Evolutionary conservation across 164 flowering plant genomes (phyloP), one percentile per base, ranked within the genome.

Genomic region (Stephania cephalantha): DNA sequence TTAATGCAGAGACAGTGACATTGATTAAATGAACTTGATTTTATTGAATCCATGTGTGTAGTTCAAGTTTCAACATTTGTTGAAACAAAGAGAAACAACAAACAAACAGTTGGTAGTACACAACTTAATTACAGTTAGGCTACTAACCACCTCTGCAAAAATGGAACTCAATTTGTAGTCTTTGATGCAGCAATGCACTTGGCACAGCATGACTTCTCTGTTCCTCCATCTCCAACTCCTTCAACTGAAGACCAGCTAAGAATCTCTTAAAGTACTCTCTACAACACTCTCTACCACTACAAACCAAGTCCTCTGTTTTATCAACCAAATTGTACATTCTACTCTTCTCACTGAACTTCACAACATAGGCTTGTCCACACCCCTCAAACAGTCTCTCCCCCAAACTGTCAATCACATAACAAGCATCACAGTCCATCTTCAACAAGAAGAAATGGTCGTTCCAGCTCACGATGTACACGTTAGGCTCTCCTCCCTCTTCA

Each of bases 341-440:
- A 25, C 20, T 61, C 20, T 61, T 61, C 5, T n/a, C 29, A 61
- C 66, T 61, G 29, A 61, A 61, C 66, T 61, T 95, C 82, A 93
- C 78, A 61, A 95, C 84, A 75, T 91, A 95, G 10, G 99, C 99
- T 79, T 94, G 93, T 71, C 84, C 83, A 81, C 99, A 95, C 20
- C 99, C 98, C 78, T 95, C 99, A 63, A 81, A 87, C 1, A 95
- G 91, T 82, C 99, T 85, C 87, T 95, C 99, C 17, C 99, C 99
- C 30, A 95, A 78, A 2, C 98, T 93, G 82, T 95, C 99, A 50
- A 95, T 85, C 44, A 95, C 90, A 87, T 90, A 92, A 81, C 85
- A 92, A 46, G 97, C 97, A n/a, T 94, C 98, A 3, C 84, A 70
- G 67, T 92, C 99, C 58, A 96, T 92, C 81, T 90, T 96, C 72